Conservation (phyloP, 1,284 basidiomycete genomes). For the Pseudozyma sp. region DNA sequence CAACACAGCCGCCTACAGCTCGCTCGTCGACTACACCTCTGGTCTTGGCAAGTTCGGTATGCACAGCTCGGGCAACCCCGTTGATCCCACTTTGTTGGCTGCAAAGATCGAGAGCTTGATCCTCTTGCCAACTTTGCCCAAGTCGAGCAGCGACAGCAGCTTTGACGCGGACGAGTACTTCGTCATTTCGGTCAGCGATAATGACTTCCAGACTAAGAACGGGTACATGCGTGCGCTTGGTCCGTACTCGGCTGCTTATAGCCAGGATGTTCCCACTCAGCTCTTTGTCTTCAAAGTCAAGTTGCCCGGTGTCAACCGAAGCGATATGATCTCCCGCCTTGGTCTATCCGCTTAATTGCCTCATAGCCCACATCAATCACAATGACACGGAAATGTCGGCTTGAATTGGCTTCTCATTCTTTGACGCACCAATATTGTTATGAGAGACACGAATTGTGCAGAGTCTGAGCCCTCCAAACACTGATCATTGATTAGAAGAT, state of each 20-base stretch:
- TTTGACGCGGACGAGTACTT: constrained; percentile 74
- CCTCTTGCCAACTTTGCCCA: constrained; percentile 74
- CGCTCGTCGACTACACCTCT: constrained; percentile 72
- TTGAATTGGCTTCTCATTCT: too few relatives aligned
- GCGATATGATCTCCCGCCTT: constrained; percentile 31
- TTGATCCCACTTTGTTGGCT: constrained; percentile 73
- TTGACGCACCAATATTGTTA: too few relatives aligned
- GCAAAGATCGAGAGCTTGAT: constrained; percentile 79
- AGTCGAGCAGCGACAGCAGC: constrained; percentile 69
- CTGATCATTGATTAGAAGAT: not conserved
- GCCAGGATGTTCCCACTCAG: constrained; percentile 73
- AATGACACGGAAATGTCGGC: too few relatives aligned
- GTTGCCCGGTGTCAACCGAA: constrained; percentile 71
- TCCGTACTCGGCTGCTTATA: constrained; percentile 53
- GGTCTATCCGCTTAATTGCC: constrained; percentile 9
- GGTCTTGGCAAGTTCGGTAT: constrained; percentile 76
- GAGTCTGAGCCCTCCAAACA: not conserved
- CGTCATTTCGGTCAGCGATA: constrained; percentile 76
- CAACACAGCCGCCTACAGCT: constrained; percentile 73
- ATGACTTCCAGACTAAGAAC: constrained; percentile 76
- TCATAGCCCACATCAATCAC: too few relatives aligned
- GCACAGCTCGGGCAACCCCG: constrained; percentile 69
- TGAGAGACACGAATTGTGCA: too few relatives aligned
- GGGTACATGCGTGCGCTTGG: constrained; percentile 70
- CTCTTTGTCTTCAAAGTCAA: constrained; percentile 78